Percentiles rank a stretch among this genome's conserved stretches.
Evolutionary conservation across 2,329 filamentous ascomycete species (phyloP).

Genomic region (Chalaropsis ovoidea): DNA sequence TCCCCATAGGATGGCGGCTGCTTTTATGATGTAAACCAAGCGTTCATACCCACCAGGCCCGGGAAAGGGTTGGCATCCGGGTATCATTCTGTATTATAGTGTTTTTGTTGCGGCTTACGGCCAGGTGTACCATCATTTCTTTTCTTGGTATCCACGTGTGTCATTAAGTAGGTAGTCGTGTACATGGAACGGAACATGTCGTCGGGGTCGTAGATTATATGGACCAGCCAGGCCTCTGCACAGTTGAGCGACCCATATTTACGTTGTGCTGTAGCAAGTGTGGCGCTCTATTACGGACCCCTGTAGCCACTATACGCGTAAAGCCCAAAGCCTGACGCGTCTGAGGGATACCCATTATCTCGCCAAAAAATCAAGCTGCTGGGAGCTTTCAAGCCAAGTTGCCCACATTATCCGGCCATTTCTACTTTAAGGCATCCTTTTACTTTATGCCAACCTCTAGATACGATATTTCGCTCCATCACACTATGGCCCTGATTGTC

Average conservation of each 20-base stretch:
- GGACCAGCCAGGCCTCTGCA: background rate
- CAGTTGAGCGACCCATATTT: background rate
- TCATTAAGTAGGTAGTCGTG: no score
- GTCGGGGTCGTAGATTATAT: background rate
- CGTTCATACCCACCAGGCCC: background rate
- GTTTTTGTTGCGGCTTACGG: conserved; percentile 13
- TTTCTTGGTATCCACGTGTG: background rate
- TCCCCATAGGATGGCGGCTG: conserved; percentile 10
- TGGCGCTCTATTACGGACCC: conserved; percentile 15
- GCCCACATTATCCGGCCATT: background rate
- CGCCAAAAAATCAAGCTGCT: background rate
- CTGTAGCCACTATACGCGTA: conserved; percentile 26
- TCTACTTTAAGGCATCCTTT: background rate
- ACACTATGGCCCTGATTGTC: conserved; percentile 58
- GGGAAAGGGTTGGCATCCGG: background rate
- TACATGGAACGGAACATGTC: background rate
- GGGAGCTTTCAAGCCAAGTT: background rate
- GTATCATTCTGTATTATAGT: conserved; percentile 23
- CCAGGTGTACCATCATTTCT: conserved; percentile 17
- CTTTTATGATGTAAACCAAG: conserved; percentile 10
- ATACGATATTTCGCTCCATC: background rate
- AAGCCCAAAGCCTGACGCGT: conserved; percentile 19
- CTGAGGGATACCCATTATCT: background rate
- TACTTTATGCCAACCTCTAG: background rate
- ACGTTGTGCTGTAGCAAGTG: conserved; percentile 13